Base-by-base conservation (phyloP, 2,329 filamentous ascomycete species). In the Neofusicoccum umdonicola region DNA sequence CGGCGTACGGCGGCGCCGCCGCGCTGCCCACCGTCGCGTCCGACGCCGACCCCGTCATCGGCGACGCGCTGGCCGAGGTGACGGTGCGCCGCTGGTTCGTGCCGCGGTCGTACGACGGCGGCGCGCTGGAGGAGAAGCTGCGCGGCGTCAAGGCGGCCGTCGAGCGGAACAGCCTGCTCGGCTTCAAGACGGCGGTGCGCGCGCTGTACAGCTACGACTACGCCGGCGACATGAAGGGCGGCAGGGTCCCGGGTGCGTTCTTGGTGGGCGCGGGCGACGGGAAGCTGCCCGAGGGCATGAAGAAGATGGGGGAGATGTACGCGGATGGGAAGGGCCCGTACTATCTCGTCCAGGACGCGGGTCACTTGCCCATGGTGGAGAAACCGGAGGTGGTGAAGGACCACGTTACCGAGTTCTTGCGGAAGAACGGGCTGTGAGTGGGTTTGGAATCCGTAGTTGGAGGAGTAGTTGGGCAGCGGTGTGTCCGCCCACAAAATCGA, bases 321-420 rank as follows among this genome's bases (percentile, higher is more conserved):
- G 54, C 44, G 37, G 68, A 58, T 44, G 75, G 74, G 0, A 67
- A 65, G 13, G 76, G 89, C 0, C 84, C 83, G 0, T 83, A 93
- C 68, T 86, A 84, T 73, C 76, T 90, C 65, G 85, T 96, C 9
- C 85, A 90, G 0, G 80, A 83, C 8, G 87, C 91, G 0, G 92
- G 92, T 0, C 92, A 96, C 79, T 77, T 96, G 71, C 92, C 92
- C 0, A 96, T 96, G 91, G 88, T 88, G 54, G 92, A 96, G 78
- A 85, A 87, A 68, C 88, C 90, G 0, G 78, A 81, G 64, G 87
- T 83, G 3, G 93, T 93, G 73, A 88, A 88, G 73, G 79, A 84
- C 34, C 85, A 86, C 51, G 80, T 94, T 2, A 79, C 75, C 8
- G 91, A 90, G 67, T 69, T 91, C 31, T 41, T 63, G 61, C 22